These are phyloP conservation scores for Themeda triandra DNA, from an alignment of 176 grass and related monocot species.

Conservation along the genomic window DNA sequence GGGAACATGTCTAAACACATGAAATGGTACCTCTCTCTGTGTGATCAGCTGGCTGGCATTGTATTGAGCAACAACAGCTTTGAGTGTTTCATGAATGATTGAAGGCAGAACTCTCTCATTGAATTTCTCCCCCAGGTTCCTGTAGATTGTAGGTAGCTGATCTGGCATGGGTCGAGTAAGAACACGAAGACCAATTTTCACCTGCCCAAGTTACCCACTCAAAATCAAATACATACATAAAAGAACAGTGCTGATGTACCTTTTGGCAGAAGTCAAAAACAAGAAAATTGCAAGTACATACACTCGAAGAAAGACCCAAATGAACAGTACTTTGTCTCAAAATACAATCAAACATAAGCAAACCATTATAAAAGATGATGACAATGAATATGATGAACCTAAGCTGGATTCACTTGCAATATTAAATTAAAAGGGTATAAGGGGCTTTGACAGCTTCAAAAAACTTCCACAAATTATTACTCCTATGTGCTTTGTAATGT, in stretches of 20 bases:
- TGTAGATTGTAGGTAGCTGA: slow-evolving; percentile 74
- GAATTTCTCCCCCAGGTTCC: slow-evolving; percentile 75
- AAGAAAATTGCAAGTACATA: background rate
- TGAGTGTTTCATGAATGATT: slow-evolving; percentile 93
- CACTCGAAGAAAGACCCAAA: background rate
- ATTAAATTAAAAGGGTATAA: background rate
- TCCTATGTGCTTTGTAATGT: background rate
- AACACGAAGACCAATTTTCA: slow-evolving; percentile 85
- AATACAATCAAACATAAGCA: background rate
- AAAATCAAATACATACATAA: background rate
- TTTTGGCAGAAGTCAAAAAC: background rate
- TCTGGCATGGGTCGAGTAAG: slow-evolving; percentile 77
- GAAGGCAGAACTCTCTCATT: slow-evolving; percentile 94
- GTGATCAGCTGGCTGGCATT: slow-evolving; percentile 97
- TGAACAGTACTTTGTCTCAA: background rate
- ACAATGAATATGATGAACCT: background rate
- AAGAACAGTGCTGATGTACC: background rate
- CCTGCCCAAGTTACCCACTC: slow-evolving; percentile 36
- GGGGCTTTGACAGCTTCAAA: background rate
- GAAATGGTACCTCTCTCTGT: slow-evolving; percentile 65
- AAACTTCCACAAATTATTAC: background rate
- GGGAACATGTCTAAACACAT: background rate
- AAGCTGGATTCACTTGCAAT: background rate
- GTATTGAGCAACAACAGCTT: slow-evolving; percentile 95
- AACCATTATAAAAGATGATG: background rate